Base-by-base conservation (phyloP, 345 rosid species). In the Citrus reticulata region DNA sequence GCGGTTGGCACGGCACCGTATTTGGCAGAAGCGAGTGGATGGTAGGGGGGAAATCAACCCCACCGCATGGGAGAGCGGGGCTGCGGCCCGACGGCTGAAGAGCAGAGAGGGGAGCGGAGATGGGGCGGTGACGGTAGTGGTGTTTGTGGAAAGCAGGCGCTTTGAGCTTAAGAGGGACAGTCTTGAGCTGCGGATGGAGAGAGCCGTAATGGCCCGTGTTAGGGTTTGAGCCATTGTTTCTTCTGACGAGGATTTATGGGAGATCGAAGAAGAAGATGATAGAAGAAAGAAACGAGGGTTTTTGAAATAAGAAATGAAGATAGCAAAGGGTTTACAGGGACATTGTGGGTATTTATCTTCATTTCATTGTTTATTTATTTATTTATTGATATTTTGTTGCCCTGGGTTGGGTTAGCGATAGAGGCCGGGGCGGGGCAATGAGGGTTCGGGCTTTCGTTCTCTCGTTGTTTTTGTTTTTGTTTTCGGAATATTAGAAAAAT, bases 1-100 rank as follows among this genome's bases (percentile, higher is more conserved):
- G 58, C 97, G 93, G 85, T 92, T 87, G 61, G 88, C 98, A 40
- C 86, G 82, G 90, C 95, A 92, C 0, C 98, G 86, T 22, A 97
- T 82, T 54, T 93, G 14, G 39, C 87, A 80, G 68, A 90, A 91
- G 22, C 89, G 88, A 22, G 88, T 35, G 20, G 81, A 20, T 39
- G 81, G 32, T 13, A 79, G n/a, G 46, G 81, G 68, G 13, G 6
- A 51, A 25, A 87, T 37, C 9, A 77, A 77, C 27, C 57, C 80
- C 61, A 76, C 72, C 55, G 80, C 83, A 34, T 80, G 79, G 49
- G 83, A 79, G 72, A 69, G 66, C 40, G 88, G 88, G 40, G 80
- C 64, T 24, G 85, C 37, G 25, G 90, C 54, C 34, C 88, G 93
- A 67, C 90, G 88, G 83, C 79, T 57, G 64, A 79, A 66, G 63